Evolutionary conservation across 345 rosid species (phyloP), one percentile per base, ranked within the genome.

Genomic region (Physaria fendleri): DNA sequence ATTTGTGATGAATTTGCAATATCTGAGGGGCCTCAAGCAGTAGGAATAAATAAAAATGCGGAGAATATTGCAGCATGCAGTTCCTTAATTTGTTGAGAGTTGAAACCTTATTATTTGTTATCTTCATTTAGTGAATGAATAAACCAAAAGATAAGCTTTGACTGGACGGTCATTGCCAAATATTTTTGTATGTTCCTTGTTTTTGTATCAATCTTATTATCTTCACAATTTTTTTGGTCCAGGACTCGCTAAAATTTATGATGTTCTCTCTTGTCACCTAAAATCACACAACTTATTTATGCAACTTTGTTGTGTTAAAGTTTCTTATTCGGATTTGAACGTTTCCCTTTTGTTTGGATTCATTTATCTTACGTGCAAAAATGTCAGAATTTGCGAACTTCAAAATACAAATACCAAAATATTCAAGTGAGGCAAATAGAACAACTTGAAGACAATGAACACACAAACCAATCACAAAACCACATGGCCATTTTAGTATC

Each of bases 131-230:
- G 22, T 56, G 60, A 29, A 49, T 56, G n/a, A n/a, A n/a, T 46
- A 1, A 18, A 45, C 99, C 99, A 5, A 94, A 87, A 72, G 96
- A 94, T 66, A 94, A 89, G 76, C n/a, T 81, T 94, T 21, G 90
- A 90, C 79, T 85, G 96, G 1, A 94, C 99, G 2, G 85, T 94
- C 53, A 77, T 94, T 63, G 99, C 79, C 99, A 90, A 97, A 97
- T 87, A 67, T n/a, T n/a, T 39, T 17, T 29, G 41, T 59, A 38
- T 28, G 1, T 44, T 54, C 47, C 37, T 13, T 47, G 35, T 25
- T 65, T 50, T 39, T 35, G 14, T 32, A 34, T 43, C 5, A 37
- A 45, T 53, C 29, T 52, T n/a, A n/a, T n/a, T n/a, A n/a, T 43
- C 2, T 7, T 53, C 38, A 3, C 5, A 32, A 15, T 4, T 10